Evolutionary conservation across 2,329 filamentous ascomycete species (phyloP).

Genomic region (Gremmenia infestans): DNA sequence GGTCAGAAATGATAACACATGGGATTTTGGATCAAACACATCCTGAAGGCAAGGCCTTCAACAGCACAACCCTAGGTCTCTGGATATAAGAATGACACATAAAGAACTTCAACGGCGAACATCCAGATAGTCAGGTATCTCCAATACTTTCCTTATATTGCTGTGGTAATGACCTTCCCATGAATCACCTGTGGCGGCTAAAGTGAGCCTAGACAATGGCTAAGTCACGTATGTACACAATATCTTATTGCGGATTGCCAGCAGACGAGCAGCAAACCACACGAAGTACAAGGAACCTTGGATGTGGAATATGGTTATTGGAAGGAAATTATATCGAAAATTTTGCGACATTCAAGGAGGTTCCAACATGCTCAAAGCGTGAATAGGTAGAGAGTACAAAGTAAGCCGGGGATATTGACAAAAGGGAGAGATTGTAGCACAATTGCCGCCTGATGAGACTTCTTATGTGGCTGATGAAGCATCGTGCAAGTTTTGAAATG

Average conservation of each 20-base stretch:
- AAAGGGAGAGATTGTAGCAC: too few relatives aligned
- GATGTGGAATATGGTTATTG: neutral
- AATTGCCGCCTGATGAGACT: too few relatives aligned
- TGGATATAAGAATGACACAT: constrained; percentile 42
- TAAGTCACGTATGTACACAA: constrained; percentile 38
- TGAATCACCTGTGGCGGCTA: neutral
- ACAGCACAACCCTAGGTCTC: constrained; percentile 40
- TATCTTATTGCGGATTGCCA: constrained; percentile 31
- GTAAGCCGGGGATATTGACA: too few relatives aligned
- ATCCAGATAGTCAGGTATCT: constrained; percentile 42
- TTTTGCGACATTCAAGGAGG: too few relatives aligned
- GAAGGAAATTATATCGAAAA: too few relatives aligned
- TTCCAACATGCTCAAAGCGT: too few relatives aligned
- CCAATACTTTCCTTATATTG: constrained; percentile 37
- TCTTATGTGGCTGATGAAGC: too few relatives aligned
- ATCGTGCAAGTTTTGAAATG: too few relatives aligned
- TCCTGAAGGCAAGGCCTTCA: constrained; percentile 42
- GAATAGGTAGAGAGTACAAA: too few relatives aligned
- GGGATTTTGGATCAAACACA: constrained; percentile 27
- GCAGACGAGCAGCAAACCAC: too few relatives aligned
- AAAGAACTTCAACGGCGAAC: constrained; percentile 38
- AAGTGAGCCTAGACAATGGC: neutral
- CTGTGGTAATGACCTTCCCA: constrained; percentile 41
- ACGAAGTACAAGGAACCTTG: too few relatives aligned
- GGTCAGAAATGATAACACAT: constrained; percentile 39